These are phyloP conservation scores for Wickerhamomyces sp. DNA, from an alignment of 1,139 yeast genomes.

Conservation along the genomic window DNA sequence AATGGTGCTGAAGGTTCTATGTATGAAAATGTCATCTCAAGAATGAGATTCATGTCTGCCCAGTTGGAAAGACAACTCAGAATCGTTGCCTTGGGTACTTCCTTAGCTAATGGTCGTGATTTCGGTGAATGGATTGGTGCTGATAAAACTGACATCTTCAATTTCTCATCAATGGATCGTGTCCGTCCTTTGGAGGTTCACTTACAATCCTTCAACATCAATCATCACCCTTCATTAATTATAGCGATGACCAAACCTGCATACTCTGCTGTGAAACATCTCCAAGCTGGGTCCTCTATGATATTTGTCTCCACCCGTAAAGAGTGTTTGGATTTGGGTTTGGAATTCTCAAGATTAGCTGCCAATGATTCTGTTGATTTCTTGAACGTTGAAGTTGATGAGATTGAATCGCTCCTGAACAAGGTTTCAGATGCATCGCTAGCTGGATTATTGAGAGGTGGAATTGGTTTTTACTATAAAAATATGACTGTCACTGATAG, in stretches of 20 bases:
- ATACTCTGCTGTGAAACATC: constrained; percentile 31
- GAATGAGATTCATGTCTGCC: constrained; percentile 65
- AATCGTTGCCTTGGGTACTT: constrained; percentile 60
- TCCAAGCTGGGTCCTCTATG: constrained; percentile 33
- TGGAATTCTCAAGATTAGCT: constrained; percentile 37
- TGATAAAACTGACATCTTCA: constrained; percentile 49
- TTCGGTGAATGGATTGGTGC: constrained; percentile 87
- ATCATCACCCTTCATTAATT: constrained; percentile 46
- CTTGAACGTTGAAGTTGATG: constrained; percentile 31
- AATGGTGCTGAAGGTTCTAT: constrained; percentile 47
- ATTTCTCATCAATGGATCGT: constrained; percentile 64
- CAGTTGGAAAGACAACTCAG: constrained; percentile 55
- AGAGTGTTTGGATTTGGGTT: constrained; percentile 49
- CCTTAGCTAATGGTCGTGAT: constrained; percentile 72
- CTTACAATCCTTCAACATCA: constrained; percentile 44
- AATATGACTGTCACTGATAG: constrained; percentile 55
- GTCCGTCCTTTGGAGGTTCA: constrained; percentile 53
- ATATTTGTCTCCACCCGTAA: constrained; percentile 56
- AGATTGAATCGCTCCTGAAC: constrained; percentile 38
- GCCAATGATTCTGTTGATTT: constrained; percentile 31
- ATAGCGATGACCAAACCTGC: constrained; percentile 48
- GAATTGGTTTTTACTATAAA: constrained; percentile 65
- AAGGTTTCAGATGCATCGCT: constrained; percentile 46
- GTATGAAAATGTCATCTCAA: constrained; percentile 66
- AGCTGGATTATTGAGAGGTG: constrained; percentile 42